Evolutionary conservation across 805 yeast species (phyloP).

Genomic region (Scheffersomyces lignosus): DNA sequence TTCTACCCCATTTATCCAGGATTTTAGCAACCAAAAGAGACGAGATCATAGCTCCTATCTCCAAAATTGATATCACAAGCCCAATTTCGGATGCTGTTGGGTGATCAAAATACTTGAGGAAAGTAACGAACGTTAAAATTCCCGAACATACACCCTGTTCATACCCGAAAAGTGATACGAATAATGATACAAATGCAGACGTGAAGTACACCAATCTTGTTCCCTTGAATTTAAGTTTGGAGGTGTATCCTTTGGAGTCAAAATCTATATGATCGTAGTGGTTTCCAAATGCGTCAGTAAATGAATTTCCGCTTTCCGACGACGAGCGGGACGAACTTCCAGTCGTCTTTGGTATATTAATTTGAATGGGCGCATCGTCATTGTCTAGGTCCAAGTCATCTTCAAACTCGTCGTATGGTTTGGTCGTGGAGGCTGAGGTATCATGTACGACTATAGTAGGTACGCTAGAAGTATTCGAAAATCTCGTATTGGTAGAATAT

Average conservation of each 20-base stretch:
- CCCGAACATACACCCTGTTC: slow-evolving; percentile 88
- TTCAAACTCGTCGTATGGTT: no score
- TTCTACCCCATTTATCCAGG: slow-evolving; percentile 77
- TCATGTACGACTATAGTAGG: neutral
- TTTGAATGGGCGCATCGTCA: neutral
- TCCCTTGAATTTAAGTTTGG: slow-evolving; percentile 36
- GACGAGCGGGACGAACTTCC: neutral
- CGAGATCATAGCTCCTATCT: slow-evolving; percentile 81
- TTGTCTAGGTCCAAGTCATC: neutral
- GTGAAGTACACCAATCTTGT: slow-evolving; percentile 42
- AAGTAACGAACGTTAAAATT: slow-evolving; percentile 70
- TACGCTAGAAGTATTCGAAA: no score
- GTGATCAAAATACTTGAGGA: slow-evolving; percentile 64
- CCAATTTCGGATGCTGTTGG: slow-evolving; percentile 80
- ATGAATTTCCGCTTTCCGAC: neutral
- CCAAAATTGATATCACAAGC: slow-evolving; percentile 83
- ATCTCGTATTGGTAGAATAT: no score
- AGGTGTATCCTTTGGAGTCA: slow-evolving; percentile 32
- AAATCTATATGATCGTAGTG: slow-evolving; percentile 37
- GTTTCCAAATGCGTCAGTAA: slow-evolving; percentile 33
- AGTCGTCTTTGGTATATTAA: no score
- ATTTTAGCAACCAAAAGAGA: slow-evolving; percentile 76
- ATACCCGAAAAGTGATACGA: slow-evolving; percentile 41
- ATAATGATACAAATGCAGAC: slow-evolving; percentile 44
- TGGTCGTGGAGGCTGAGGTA: no score